These are phyloP conservation scores for Candolleomyces aberdarensis DNA, from an alignment of 768 basidiomycete species.

Conservation along the genomic window DNA sequence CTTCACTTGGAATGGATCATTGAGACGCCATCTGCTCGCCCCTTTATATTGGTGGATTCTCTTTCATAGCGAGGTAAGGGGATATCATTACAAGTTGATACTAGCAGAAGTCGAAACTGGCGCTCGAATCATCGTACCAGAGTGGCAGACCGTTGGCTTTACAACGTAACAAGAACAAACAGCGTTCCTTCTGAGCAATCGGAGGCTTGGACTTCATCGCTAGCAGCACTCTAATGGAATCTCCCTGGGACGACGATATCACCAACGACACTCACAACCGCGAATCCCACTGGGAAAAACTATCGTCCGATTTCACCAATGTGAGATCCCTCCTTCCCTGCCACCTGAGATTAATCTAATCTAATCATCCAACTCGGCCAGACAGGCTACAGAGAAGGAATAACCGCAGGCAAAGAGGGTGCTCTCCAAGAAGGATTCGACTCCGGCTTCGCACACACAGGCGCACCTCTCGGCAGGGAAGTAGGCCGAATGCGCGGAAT, in stretches of 20 bases:
- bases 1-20: no score
- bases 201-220: no score
- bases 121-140: no score
- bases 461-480: slow-evolving; percentile 72
- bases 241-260: slow-evolving; percentile 56
- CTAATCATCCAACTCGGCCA: slow-evolving; percentile 23
- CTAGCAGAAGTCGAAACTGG: no score
- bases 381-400: slow-evolving; percentile 97
- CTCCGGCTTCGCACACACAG: slow-evolving; percentile 68
- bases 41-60: no score
- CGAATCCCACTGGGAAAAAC: slow-evolving; percentile 64
- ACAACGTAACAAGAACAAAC: no score
- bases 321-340: slow-evolving; percentile 31
- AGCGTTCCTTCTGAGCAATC: no score
- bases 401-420: slow-evolving; percentile 85
- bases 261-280: slow-evolving; percentile 27
- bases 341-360: no score
- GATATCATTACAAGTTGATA: no score
- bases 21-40: no score
- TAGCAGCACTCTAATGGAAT: slow-evolving; percentile 37
- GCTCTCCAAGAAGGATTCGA: slow-evolving; percentile 92
- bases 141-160: no score
- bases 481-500: slow-evolving; percentile 77
- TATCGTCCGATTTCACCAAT: slow-evolving; percentile 69
- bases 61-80: no score